Conservation (phyloP, 2,329 filamentous ascomycete genomes). For the Ophiostoma montium region DNA sequence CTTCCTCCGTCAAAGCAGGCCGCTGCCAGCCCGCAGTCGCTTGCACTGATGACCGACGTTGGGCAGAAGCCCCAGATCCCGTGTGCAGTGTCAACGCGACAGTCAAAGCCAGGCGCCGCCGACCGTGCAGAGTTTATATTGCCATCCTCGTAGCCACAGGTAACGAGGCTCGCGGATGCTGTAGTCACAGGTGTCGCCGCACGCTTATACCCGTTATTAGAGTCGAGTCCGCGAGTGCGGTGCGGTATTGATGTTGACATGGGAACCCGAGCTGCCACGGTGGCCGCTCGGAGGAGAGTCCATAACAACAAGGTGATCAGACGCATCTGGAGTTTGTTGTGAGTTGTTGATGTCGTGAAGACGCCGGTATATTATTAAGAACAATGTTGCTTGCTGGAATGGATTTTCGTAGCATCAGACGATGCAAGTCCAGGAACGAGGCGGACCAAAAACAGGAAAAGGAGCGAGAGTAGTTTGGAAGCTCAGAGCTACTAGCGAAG, state of each 20-base stretch:
- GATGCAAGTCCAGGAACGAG: too few species aligned
- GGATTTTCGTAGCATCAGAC: too few species aligned
- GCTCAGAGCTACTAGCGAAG: too few species aligned
- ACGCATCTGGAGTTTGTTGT: not conserved
- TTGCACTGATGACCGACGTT: not conserved
- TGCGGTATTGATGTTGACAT: not conserved
- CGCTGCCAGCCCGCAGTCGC: not conserved
- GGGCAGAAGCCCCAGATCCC: not conserved
- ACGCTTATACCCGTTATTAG: not conserved
- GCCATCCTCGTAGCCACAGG: not conserved
- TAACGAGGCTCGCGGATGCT: not conserved
- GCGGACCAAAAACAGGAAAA: too few species aligned
- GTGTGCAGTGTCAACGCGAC: not conserved
- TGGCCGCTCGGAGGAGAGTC: not conserved
- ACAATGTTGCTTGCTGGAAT: too few species aligned
- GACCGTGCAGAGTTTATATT: not conserved
- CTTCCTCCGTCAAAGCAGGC: not conserved
- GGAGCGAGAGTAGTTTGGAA: too few species aligned
- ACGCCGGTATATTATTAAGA: too few species aligned
- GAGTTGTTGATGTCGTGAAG: too few species aligned
- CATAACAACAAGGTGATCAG: not conserved
- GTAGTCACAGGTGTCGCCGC: not conserved
- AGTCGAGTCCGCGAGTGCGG: not conserved
- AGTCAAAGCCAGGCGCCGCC: not conserved
- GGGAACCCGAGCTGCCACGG: not conserved